Percentiles rank a stretch among this genome's conserved stretches.
These are phyloP conservation scores for Pneumocystis jirovecii DNA, from an alignment of 1,139 yeast species.

Conservation along the genomic window DNA sequence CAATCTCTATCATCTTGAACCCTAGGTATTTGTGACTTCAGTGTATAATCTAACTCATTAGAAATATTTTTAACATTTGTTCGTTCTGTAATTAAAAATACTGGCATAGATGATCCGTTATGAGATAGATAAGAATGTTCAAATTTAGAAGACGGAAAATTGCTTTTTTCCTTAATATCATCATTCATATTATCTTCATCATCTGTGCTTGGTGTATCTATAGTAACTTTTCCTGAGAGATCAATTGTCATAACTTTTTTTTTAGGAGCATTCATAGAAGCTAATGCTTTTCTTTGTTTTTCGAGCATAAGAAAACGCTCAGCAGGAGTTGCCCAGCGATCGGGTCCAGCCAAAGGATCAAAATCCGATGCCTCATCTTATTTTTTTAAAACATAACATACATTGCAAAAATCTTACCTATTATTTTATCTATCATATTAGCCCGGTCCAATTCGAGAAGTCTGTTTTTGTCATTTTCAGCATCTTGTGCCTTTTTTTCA, in stretches of 20 bases:
- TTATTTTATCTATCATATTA: conserved; percentile 77
- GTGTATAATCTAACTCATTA: not conserved
- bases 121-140: not conserved
- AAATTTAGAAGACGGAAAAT: not conserved
- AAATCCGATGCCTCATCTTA: conserved; percentile 80
- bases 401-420: conserved; percentile 20
- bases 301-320: conserved; percentile 75
- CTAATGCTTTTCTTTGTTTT: conserved; percentile 58
- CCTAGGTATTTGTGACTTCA: not conserved
- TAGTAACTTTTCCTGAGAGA: not conserved
- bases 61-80: not conserved
- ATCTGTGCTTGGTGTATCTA: not conserved
- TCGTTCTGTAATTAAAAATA: not conserved
- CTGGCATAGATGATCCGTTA: not conserved
- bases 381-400: not conserved
- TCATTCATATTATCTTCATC: not conserved
- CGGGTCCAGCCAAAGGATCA: conserved; percentile 39
- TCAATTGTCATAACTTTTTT: conserved; percentile 10
- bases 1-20: not conserved
- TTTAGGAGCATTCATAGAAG: conserved; percentile 7
- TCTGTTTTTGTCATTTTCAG: conserved; percentile 10
- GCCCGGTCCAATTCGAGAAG: conserved; percentile 69
- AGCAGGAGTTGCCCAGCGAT: conserved; percentile 69
- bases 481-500: conserved; percentile 23
- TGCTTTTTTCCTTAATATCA: not conserved